Conservation (phyloP, 2,329 filamentous ascomycete genomes). For the Xylariaceae sp. region DNA sequence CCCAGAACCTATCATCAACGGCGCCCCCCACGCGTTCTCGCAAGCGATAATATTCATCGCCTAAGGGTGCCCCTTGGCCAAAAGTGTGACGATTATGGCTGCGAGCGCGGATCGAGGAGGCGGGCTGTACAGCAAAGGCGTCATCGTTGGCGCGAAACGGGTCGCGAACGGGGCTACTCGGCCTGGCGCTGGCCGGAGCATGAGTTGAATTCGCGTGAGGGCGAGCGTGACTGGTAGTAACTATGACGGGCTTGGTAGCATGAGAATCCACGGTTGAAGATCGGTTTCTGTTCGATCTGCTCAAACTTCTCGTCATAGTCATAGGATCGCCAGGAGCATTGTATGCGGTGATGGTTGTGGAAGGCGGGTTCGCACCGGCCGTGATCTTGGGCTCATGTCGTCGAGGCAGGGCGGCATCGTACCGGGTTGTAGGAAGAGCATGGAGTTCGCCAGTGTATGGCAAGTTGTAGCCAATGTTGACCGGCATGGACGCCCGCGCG, state of each 20-base stretch:
- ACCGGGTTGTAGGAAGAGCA: constrained; percentile 42
- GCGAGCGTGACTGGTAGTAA: constrained; percentile 47
- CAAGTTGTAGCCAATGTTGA: constrained; percentile 45
- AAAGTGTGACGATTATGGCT: constrained; percentile 39
- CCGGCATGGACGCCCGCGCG: constrained; percentile 50
- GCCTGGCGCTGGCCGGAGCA: constrained; percentile 33
- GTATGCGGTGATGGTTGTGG: constrained; percentile 51
- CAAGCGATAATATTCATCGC: constrained; percentile 48
- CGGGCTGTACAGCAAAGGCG: constrained; percentile 48
- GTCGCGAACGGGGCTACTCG: constrained; percentile 47
- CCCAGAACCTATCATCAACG: constrained; percentile 39
- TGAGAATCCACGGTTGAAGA: constrained; percentile 48
- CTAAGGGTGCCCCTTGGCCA: constrained; percentile 44
- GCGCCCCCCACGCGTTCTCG: constrained; percentile 40
- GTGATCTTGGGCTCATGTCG: constrained; percentile 32
- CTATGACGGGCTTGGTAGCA: constrained; percentile 48
- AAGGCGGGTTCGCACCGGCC: constrained; percentile 26
- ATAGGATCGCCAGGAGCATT: constrained; percentile 50
- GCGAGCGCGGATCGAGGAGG: constrained; percentile 50
- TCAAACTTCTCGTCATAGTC: constrained; percentile 41
- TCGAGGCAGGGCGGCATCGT: constrained; percentile 32
- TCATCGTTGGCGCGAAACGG: constrained; percentile 50
- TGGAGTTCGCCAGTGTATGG: constrained; percentile 51
- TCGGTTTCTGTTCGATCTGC: constrained; percentile 40
- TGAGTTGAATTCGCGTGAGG: constrained; percentile 39